These are phyloP conservation scores for Xylariomycetidae sp. DNA, from an alignment of 2,329 filamentous ascomycete species.

Conservation along the genomic window DNA sequence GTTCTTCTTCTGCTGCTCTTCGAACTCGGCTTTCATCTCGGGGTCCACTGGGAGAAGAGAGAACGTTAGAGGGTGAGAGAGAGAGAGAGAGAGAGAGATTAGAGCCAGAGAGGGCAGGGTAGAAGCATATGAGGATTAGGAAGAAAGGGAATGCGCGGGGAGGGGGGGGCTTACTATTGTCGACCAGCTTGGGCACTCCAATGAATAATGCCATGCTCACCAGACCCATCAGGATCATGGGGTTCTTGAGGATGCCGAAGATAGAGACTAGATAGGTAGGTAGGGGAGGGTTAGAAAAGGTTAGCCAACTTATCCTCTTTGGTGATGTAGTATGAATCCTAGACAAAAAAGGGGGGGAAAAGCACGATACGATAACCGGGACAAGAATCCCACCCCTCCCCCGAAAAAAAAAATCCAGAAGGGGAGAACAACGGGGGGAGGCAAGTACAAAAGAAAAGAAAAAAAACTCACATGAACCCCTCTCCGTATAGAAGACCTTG, in stretches of 20 bases:
- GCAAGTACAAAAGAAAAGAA: conserved; percentile 3
- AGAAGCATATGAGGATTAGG: conserved; percentile 1
- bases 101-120: conserved; percentile 1
- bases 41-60: conserved; percentile 76
- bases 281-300: neutral
- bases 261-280: conserved; percentile 61
- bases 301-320: no score
- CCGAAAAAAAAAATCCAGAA: no score
- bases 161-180: no score
- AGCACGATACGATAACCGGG: no score
- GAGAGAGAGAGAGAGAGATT: neutral
- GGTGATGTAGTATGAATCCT: no score
- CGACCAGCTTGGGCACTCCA: conserved; percentile 91
- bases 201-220: conserved; percentile 80
- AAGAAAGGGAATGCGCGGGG: no score
- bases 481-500: conserved; percentile 74
- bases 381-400: neutral
- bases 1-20: conserved; percentile 77
- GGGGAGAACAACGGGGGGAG: no score
- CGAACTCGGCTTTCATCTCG: conserved; percentile 90
- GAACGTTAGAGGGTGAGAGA: neutral
- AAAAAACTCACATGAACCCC: conserved; percentile 64
- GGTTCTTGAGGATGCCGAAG: conserved; percentile 82
- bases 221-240: conserved; percentile 91
- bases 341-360: no score